Percentiles rank a stretch among this genome's conserved stretches.
These are phyloP conservation scores for Linum trigynum DNA, from an alignment of 345 rosid genomes.

Conservation along the genomic window DNA sequence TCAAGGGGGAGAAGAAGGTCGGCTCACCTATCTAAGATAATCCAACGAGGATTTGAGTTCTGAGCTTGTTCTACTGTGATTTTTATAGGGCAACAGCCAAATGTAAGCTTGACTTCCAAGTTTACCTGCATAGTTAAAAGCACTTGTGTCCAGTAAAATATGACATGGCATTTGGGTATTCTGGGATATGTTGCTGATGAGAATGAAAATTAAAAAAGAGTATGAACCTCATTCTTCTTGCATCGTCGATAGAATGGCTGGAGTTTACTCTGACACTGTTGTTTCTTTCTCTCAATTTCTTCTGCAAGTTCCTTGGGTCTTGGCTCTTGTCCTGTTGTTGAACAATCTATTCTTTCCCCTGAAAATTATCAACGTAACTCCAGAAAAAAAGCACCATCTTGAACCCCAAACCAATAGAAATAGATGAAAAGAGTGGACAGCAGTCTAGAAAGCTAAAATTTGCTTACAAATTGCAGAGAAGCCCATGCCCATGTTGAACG, in stretches of 20 bases:
- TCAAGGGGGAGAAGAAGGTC: background rate
- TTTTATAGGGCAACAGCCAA: slow-evolving; percentile 30
- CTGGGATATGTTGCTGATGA: background rate
- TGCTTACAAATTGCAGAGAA: slow-evolving; percentile 35
- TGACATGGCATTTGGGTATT: background rate
- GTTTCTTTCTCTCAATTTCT: slow-evolving; percentile 36
- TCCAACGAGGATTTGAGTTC: slow-evolving; percentile 36
- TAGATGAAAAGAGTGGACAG: background rate
- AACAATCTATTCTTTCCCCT: slow-evolving; percentile 38
- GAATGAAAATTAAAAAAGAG: background rate
- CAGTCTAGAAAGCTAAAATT: background rate
- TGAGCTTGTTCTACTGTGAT: slow-evolving; percentile 34
- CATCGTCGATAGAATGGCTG: slow-evolving; percentile 37
- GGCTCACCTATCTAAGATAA: slow-evolving; percentile 40
- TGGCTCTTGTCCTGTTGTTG: slow-evolving; percentile 28
- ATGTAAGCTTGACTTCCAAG: slow-evolving; percentile 45
- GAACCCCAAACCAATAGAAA: background rate
- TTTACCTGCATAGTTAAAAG: slow-evolving; percentile 30
- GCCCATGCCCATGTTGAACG: slow-evolving; percentile 24
- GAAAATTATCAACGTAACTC: background rate
- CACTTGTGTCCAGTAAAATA: background rate
- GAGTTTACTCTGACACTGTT: slow-evolving; percentile 25
- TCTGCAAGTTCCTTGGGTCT: slow-evolving; percentile 32
- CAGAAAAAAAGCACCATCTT: background rate
- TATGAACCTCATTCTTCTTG: slow-evolving; percentile 33